A percentile compares a stretch with the other conserved stretches of the same genome.
These are phyloP conservation scores for Nicotiana benthamiana DNA, from an alignment of 257 asterid genomes.

Conservation along the genomic window DNA sequence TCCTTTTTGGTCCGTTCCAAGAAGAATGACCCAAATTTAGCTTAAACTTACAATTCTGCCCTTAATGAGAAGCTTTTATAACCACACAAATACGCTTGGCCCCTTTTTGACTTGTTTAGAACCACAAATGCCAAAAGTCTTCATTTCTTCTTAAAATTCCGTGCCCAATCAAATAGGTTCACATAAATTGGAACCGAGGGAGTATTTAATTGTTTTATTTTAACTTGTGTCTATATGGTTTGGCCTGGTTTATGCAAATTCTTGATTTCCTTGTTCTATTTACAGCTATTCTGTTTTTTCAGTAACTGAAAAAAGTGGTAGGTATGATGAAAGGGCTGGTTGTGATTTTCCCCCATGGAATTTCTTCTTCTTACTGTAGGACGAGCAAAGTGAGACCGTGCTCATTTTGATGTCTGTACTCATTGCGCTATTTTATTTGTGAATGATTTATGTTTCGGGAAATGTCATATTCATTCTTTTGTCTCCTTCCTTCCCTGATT, in stretches of 20 bases:
- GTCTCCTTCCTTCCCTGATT: background rate
- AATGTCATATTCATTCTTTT: background rate
- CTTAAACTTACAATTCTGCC: too few relatives aligned
- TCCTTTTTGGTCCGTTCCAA: too few relatives aligned
- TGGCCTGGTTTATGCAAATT: background rate
- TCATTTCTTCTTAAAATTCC: too few relatives aligned
- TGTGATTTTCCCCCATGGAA: background rate
- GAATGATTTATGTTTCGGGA: background rate
- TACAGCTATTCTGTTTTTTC: background rate
- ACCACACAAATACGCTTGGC: too few relatives aligned
- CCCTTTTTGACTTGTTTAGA: too few relatives aligned
- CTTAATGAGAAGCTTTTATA: too few relatives aligned
- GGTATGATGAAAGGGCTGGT: background rate
- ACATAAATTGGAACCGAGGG: too few relatives aligned
- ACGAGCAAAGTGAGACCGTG: background rate
- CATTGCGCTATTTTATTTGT: background rate
- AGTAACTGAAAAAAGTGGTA: background rate
- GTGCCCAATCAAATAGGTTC: too few relatives aligned
- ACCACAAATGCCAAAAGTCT: too few relatives aligned
- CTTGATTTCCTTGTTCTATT: background rate
- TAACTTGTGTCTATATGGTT: background rate
- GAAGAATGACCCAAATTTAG: too few relatives aligned
- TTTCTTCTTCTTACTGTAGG: background rate
- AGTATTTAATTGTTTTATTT: background rate
- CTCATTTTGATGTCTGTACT: background rate